These are phyloP conservation scores for Cercophora scortea DNA, from an alignment of 495 filamentous ascomycete species.

Conservation along the genomic window DNA sequence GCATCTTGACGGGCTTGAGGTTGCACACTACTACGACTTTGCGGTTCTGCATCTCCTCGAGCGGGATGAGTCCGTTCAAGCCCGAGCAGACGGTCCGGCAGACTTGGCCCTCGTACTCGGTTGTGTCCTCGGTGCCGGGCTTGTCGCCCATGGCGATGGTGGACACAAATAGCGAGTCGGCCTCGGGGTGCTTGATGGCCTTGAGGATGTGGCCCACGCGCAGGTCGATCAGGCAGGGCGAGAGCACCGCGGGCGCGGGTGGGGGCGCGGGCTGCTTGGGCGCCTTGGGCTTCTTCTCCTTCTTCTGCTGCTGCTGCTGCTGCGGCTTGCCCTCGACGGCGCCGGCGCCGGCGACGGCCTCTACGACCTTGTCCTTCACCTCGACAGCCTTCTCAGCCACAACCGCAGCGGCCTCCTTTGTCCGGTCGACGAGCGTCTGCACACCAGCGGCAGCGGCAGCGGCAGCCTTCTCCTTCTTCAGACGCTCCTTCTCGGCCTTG, in stretches of 20 bases:
- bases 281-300: slow-evolving; percentile 73
- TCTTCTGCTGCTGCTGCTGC: slow-evolving; percentile 28
- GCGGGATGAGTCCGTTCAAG: slow-evolving; percentile 81
- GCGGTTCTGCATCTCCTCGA: slow-evolving; percentile 92
- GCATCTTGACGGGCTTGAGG: slow-evolving; percentile 97
- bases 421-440: slow-evolving; percentile 41
- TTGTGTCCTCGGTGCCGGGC: slow-evolving; percentile 75
- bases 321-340: slow-evolving; percentile 19
- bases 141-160: slow-evolving; percentile 95
- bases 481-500: slow-evolving; percentile 81
- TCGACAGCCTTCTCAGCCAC: slow-evolving; percentile 42
- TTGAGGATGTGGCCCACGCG: slow-evolving; percentile 95
- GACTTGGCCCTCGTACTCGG: slow-evolving; percentile 77
- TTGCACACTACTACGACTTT: slow-evolving; percentile 95
- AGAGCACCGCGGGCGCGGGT: slow-evolving; percentile 59
- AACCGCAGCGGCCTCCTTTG: slow-evolving; percentile 38
- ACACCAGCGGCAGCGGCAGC: slow-evolving; percentile 40
- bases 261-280: slow-evolving; percentile 61
- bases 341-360: slow-evolving; percentile 15
- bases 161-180: slow-evolving; percentile 89
- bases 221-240: slow-evolving; percentile 83
- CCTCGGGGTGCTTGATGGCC: slow-evolving; percentile 89
- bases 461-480: slow-evolving; percentile 78
- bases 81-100: slow-evolving; percentile 95
- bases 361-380: slow-evolving; percentile 7